Percentiles rank a stretch among this genome's conserved stretches.
These are phyloP conservation scores for Plenodomus lindquistii DNA, from an alignment of 2,329 filamentous ascomycete genomes.

Conservation along the genomic window DNA sequence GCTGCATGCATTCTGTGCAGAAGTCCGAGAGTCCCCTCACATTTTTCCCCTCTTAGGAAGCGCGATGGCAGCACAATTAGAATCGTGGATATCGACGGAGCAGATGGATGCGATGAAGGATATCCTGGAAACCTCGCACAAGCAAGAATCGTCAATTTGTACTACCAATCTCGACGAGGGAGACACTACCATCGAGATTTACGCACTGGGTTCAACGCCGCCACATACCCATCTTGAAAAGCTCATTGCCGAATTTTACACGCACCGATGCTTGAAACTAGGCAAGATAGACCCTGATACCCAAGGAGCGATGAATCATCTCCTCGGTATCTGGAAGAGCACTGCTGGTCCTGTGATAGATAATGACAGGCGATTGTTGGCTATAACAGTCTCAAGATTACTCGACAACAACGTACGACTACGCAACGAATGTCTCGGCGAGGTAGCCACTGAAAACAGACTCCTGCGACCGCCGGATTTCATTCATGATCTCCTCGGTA, in stretches of 20 bases:
- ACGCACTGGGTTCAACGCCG: background rate
- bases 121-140: conserved; percentile 15
- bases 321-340: conserved; percentile 25
- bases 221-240: conserved; percentile 10
- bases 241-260: conserved; percentile 20
- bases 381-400: conserved; percentile 17
- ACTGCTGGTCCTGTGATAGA: conserved; percentile 5
- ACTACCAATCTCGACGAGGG: too few relatives aligned
- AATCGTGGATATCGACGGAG: background rate
- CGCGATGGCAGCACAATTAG: background rate
- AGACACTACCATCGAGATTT: background rate
- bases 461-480: conserved; percentile 12
- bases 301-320: conserved; percentile 16
- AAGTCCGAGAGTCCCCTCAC: conserved; percentile 19
- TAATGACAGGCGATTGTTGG: conserved; percentile 17
- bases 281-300: conserved; percentile 7
- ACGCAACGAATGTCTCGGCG: conserved; percentile 21
- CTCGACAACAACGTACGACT: conserved; percentile 6
- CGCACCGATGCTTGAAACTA: conserved; percentile 18
- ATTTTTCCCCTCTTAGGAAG: conserved; percentile 6
- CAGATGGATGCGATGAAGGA: conserved; percentile 14
- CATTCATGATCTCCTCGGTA: conserved; percentile 10
- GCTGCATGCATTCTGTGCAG: conserved; percentile 23
- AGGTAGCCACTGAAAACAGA: conserved; percentile 14
- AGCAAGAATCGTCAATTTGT: background rate